Conservation (phyloP, 768 basidiomycete species). For the Tylopilus cervinicoccineus region DNA sequence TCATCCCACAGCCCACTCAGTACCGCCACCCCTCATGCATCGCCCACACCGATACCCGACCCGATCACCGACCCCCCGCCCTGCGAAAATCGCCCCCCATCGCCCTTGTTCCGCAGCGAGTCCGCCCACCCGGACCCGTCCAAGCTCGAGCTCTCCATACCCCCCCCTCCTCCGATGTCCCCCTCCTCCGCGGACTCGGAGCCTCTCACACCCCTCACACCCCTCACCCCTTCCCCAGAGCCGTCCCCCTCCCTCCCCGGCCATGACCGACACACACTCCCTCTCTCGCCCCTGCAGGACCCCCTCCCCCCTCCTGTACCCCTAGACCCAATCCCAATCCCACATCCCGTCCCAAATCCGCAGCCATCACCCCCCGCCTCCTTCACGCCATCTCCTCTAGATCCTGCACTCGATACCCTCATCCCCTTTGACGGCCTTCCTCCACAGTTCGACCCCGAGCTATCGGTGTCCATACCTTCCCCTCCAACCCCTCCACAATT, state of each 20-base stretch:
- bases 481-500: slow-evolving; percentile 9
- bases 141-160: slow-evolving; percentile 2
- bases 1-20: slow-evolving; percentile 1
- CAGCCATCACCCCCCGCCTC: slow-evolving; percentile 1
- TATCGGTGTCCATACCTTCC: slow-evolving; percentile 17
- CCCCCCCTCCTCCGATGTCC: neutral
- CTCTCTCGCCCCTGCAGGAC: slow-evolving; percentile 3
- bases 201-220: slow-evolving; percentile 19
- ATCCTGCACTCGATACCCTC: slow-evolving; percentile 24
- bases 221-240: slow-evolving; percentile 20
- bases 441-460: slow-evolving; percentile 15
- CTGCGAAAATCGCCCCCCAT: neutral
- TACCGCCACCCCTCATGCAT: slow-evolving; percentile 2
- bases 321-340: slow-evolving; percentile 3
- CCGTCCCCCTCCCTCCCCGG: slow-evolving; percentile 22
- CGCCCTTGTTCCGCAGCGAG: neutral
- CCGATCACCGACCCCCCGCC: neutral
- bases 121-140: neutral
- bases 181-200: slow-evolving; percentile 1
- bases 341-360: neutral
- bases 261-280: slow-evolving; percentile 22
- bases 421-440: slow-evolving; percentile 26
- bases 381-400: slow-evolving; percentile 10
- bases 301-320: slow-evolving; percentile 5
- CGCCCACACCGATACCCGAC: slow-evolving; percentile 3